A percentile compares a stretch with the other conserved stretches of the same genome.
Evolutionary conservation across 2,329 filamentous ascomycete species (phyloP).

Genomic region (Aspergillus sp.): DNA sequence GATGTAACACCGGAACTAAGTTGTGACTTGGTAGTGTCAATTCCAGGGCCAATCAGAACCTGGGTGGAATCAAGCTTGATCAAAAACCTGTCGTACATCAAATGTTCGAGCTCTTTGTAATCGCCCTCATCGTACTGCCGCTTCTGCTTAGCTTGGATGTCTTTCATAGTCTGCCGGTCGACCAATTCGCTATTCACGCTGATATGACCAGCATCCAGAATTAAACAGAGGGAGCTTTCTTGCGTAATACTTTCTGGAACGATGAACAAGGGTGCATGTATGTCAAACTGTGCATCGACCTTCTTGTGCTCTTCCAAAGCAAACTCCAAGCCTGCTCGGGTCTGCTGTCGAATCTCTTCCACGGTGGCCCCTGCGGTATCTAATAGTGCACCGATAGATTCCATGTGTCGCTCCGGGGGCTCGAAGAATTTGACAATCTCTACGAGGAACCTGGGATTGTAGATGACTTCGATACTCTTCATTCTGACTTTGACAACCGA

Average conservation of each 20-base stretch:
- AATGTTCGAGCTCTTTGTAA: slow-evolving; percentile 76
- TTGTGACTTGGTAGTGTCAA: slow-evolving; percentile 82
- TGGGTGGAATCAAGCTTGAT: slow-evolving; percentile 93
- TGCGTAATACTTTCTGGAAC: slow-evolving; percentile 88
- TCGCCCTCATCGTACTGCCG: slow-evolving; percentile 86
- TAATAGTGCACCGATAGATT: slow-evolving; percentile 93
- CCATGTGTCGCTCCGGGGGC: slow-evolving; percentile 94
- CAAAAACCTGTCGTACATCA: slow-evolving; percentile 97
- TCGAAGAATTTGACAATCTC: slow-evolving; percentile 94
- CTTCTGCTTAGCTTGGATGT: slow-evolving; percentile 86
- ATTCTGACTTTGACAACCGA: slow-evolving; percentile 85
- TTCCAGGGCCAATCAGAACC: slow-evolving; percentile 87
- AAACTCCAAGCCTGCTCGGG: slow-evolving; percentile 90
- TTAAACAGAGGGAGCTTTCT: slow-evolving; percentile 77
- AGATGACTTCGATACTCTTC: slow-evolving; percentile 94
- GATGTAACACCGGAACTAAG: slow-evolving; percentile 63
- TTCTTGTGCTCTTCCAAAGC: slow-evolving; percentile 97
- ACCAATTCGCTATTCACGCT: slow-evolving; percentile 92
- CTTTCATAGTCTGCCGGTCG: slow-evolving; percentile 80
- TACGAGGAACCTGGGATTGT: slow-evolving; percentile 90
- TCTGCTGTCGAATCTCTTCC: slow-evolving; percentile 91
- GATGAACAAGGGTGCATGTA: slow-evolving; percentile 94
- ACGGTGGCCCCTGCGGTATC: slow-evolving; percentile 94
- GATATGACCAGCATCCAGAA: slow-evolving; percentile 92
- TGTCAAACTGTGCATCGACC: slow-evolving; percentile 89